Evolutionary conservation across 148 eudicot species (phyloP), one percentile per base, ranked within the genome.

Genomic region (Vaccinium macrocarpon): DNA sequence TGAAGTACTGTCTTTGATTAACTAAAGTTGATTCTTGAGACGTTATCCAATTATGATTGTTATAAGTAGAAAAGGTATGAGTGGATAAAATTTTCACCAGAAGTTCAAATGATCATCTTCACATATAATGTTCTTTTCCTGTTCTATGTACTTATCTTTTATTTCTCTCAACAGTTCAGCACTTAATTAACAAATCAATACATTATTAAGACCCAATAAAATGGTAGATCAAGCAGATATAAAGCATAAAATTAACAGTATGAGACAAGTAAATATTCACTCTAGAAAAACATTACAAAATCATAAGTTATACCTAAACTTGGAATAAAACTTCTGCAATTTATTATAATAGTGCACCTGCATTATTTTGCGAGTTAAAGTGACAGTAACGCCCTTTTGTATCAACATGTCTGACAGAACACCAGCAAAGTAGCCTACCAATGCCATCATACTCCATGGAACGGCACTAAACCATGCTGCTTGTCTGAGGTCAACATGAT

Each of bases 381-480:
- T 94, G 86, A 94, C 88, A 87, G 91, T 90, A 27, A 81, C 82
- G 83, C 98, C 97, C 52, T 89, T 86, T 88, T 93, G 93, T 77
- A 95, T 92, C 88, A 95, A 86, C 85, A 80, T 85, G 84, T 95
- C 98, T 38, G 98, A 94, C 89, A 88, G 89, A 82, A 93, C 91
- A 76, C 98, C 98, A 81, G 94, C 98, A 89, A 94, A 87, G 86
- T 94, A 95, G 84, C 98, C 98, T 23, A 89, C 87, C 27, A 95
- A 25, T 83, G 98, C 98, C 98, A 95, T 95, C 96, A 94, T 87
- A 87, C 91, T 86, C 98, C 98, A 95, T 0, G 98, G 98, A 89
- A 94, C 94, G 87, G 98, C 98, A 87, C 98, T 95, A 88, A 94
- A 95, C 98, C 98, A 95, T 77, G 98, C 98, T 83, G 98, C 98